A percentile compares a stretch with the other conserved stretches of the same genome.
Evolutionary conservation across 768 basidiomycete species (phyloP).

Genomic region (Solioccasus polychromus): DNA sequence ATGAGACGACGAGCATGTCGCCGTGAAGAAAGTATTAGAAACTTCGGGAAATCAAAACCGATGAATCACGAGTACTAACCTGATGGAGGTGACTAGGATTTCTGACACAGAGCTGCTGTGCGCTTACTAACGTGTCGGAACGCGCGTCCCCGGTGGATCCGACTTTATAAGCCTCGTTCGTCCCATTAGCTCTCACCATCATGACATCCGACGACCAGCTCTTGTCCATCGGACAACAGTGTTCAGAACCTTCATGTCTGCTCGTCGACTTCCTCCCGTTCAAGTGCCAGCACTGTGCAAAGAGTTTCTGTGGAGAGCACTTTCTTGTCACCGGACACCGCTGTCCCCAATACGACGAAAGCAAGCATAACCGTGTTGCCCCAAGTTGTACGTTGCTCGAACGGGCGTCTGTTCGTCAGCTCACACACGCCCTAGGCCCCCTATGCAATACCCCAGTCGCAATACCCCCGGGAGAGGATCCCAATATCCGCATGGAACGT

Average conservation of each 20-base stretch:
- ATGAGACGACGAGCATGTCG: constrained; percentile 23
- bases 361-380: constrained; percentile 68
- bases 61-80: no score
- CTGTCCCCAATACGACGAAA: constrained; percentile 70
- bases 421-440: constrained; percentile 48
- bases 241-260: constrained; percentile 60
- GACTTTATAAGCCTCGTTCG: constrained; percentile 15
- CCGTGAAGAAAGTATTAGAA: not conserved
- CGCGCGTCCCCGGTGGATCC: constrained; percentile 33
- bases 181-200: not conserved
- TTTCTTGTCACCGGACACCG: constrained; percentile 66
- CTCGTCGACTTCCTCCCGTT: constrained; percentile 84
- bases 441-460: constrained; percentile 75
- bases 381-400: constrained; percentile 57
- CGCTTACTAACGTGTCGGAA: constrained; percentile 25
- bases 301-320: constrained; percentile 75
- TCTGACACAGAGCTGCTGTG: no score
- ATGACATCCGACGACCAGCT: constrained; percentile 38
- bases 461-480: constrained; percentile 73
- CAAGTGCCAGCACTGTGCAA: constrained; percentile 77
- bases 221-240: constrained; percentile 68
- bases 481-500: constrained; percentile 76
- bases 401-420: not conserved
- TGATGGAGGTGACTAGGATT: no score
- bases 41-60: no score